Evolutionary conservation across 495 filamentous ascomycete genomes (phyloP).

Genomic region (Penicillium subrubescens): DNA sequence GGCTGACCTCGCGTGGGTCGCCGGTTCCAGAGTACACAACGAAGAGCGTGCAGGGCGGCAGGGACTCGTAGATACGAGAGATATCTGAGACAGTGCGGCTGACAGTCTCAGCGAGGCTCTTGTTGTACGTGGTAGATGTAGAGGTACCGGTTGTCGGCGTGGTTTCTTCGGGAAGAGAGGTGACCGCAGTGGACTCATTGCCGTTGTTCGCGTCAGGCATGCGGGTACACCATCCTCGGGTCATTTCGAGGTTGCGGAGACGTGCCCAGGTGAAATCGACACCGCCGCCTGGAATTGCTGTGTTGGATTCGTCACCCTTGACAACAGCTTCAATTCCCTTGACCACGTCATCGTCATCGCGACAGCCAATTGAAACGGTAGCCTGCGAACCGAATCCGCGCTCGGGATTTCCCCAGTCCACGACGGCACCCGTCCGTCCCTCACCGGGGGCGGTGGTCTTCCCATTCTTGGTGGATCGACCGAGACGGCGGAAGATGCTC

Average conservation of each 20-base stretch:
- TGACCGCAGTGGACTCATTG: constrained; percentile 51
- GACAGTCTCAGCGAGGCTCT: constrained; percentile 47
- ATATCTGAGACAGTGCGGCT: constrained; percentile 59
- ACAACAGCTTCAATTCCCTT: constrained; percentile 67
- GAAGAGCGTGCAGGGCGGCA: constrained; percentile 83
- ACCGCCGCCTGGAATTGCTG: constrained; percentile 64
- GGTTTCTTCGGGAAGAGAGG: constrained; percentile 29
- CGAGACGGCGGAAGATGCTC: constrained; percentile 83
- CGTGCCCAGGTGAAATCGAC: constrained; percentile 91
- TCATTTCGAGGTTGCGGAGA: constrained; percentile 78
- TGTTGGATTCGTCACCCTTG: constrained; percentile 65
- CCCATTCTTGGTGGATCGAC: constrained; percentile 57
- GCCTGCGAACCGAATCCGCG: constrained; percentile 73
- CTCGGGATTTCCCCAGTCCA: constrained; percentile 86
- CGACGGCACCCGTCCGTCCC: constrained; percentile 71
- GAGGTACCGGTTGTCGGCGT: constrained; percentile 17
- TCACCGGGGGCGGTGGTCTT: constrained; percentile 45
- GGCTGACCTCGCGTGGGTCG: constrained; percentile 76
- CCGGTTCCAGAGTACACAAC: constrained; percentile 89
- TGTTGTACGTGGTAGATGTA: not conserved
- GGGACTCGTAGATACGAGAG: constrained; percentile 66
- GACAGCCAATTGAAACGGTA: constrained; percentile 70
- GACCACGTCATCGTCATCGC: constrained; percentile 73
- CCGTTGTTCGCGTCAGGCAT: constrained; percentile 49
- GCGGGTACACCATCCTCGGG: constrained; percentile 80